phyloP scores from a whole-genome alignment of 305 asterid genomes.

The Fraxinus xanthoxyloides region DNA sequence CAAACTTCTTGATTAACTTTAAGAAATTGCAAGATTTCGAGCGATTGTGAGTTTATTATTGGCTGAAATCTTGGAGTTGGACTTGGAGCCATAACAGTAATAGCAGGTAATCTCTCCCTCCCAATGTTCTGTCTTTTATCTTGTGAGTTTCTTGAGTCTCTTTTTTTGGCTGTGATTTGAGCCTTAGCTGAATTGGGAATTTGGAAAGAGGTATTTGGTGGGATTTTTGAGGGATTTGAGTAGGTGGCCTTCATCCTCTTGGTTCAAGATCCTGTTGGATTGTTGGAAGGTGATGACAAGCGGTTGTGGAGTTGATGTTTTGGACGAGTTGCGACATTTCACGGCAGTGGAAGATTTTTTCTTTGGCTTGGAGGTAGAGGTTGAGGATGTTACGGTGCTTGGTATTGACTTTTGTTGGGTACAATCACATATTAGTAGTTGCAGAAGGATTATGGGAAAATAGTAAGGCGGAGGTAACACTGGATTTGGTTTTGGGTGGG shows the following conservation, averaged over 20 bases:
- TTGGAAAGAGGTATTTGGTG: neutral
- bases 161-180: slow-evolving; percentile 10
- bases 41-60: neutral
- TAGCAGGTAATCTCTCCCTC: neutral
- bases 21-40: neutral
- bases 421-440: no score
- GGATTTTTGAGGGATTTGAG: slow-evolving; percentile 1
- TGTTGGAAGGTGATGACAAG: neutral
- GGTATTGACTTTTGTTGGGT: neutral
- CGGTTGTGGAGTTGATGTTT: neutral
- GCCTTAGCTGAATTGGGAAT: neutral
- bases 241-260: slow-evolving; percentile 22
- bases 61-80: neutral
- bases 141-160: slow-evolving; percentile 7
- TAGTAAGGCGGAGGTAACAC: no score
- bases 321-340: neutral
- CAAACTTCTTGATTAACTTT: neutral
- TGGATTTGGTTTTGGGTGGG: no score
- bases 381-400: neutral
- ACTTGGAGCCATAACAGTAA: neutral
- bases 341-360: neutral
- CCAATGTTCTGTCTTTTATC: neutral
- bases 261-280: slow-evolving; percentile 10
- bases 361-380: neutral
- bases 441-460: no score